phyloP scores from a whole-genome alignment of 2,329 filamentous ascomycete species.

The Ceratocystis lukuohia region DNA sequence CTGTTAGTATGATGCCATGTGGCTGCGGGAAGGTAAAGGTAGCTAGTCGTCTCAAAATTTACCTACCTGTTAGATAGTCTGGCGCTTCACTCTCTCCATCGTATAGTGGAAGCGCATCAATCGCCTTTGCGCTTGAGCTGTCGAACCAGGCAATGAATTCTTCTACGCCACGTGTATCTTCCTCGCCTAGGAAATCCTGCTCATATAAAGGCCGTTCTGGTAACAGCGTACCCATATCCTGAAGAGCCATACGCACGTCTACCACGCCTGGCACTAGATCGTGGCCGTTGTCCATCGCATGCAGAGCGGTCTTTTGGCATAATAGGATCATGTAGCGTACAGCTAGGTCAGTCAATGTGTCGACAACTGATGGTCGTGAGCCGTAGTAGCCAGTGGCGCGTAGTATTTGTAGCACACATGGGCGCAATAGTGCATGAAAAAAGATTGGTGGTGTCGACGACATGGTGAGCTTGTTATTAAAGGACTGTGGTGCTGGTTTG shows the following conservation, averaged over 20 bases:
- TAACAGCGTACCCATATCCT: slow-evolving; percentile 62
- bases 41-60: not conserved
- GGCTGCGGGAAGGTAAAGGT: not conserved
- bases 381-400: slow-evolving; percentile 82
- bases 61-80: slow-evolving; percentile 55
- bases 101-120: slow-evolving; percentile 66
- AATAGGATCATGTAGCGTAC: slow-evolving; percentile 67
- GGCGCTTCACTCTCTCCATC: slow-evolving; percentile 50
- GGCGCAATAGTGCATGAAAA: slow-evolving; percentile 67
- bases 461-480: slow-evolving; percentile 26
- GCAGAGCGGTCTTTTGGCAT: slow-evolving; percentile 55
- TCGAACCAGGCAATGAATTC: slow-evolving; percentile 68
- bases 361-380: slow-evolving; percentile 66
- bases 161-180: slow-evolving; percentile 65
- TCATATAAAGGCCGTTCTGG: slow-evolving; percentile 55
- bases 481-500: not conserved
- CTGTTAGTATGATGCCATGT: slow-evolving; percentile 18
- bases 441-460: slow-evolving; percentile 34
- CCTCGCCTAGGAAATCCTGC: slow-evolving; percentile 54
- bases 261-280: slow-evolving; percentile 41
- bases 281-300: slow-evolving; percentile 56
- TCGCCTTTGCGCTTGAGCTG: slow-evolving; percentile 62
- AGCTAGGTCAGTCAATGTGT: slow-evolving; percentile 76
- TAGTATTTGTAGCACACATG: slow-evolving; percentile 78
- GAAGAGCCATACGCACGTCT: slow-evolving; percentile 74